Base-by-base conservation (phyloP, 257 asterid genomes). In the Dorcoceras hygrometricum region DNA sequence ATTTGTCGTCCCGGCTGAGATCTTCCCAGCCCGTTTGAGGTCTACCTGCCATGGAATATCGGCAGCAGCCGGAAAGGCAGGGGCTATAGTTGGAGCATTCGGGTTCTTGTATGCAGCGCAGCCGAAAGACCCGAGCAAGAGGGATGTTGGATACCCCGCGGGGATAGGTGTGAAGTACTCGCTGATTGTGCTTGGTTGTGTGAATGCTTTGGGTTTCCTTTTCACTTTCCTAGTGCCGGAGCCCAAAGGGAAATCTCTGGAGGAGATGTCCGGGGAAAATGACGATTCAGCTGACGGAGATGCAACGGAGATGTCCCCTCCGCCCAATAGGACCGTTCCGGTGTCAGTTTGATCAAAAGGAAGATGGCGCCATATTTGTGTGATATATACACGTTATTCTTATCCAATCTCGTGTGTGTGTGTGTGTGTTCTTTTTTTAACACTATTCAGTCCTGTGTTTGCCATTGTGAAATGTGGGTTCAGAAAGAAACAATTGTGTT, bases 11-110 rank as follows among this genome's bases (percentile, higher is more conserved):
- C 85, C 84, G 0, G 79, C 85, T 0, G 85, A 80, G 59, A 68
- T 80, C 11, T 80, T 80, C 76, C 85, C 85, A 0, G 78, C 85
- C 11, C 11, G 87, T 6, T 57, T 82, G 3, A 57, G 87, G 63
- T 77, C 85, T 0, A 79, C 87, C 0, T 82, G 83, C 59, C 87
- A 82, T 1, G 87, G 85, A 0, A 79, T 82, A 65, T 82, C 85
- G 0, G 81, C 85, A 0, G 85, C 83, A 0, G 78, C 87, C 0
- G 87, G 85, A 0, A 79, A 77, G 53, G 85, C 87, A 0, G 87
- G 85, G 3, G 85, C 87, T 28, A 82, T 79, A 0, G 63, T 82
- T 0, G 87, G 85, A 39, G 87, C 87, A 1, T 82, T 71, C 18
- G 87, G 85, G 0, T 82, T 82, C 19, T 53, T 77, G 0, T 82